Evolutionary conservation across 225 moss, liverwort and hornwort genomes (phyloP).

Genomic region (Anthoceros angustus): DNA sequence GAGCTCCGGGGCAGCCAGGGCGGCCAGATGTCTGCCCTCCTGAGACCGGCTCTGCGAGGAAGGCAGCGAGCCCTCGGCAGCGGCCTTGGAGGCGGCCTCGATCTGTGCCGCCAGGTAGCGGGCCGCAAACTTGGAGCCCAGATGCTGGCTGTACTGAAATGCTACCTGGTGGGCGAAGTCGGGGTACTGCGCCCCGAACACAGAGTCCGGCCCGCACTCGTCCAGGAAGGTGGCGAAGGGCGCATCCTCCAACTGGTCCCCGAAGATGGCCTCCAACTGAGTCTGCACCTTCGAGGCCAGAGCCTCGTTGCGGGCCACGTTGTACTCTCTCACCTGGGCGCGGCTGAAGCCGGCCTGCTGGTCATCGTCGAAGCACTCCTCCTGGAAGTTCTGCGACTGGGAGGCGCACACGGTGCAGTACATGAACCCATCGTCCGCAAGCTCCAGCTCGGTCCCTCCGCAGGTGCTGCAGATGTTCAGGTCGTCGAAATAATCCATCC

Average conservation of each 20-base stretch:
- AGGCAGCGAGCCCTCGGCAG: too few species aligned
- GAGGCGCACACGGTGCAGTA: slow-evolving; percentile 62
- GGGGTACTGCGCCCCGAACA: background rate
- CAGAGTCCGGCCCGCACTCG: background rate
- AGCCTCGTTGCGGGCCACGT: slow-evolving; percentile 29
- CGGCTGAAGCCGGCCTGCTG: slow-evolving; percentile 39
- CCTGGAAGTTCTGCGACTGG: slow-evolving; percentile 51
- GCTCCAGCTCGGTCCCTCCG: slow-evolving; percentile 39
- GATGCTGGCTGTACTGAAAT: background rate
- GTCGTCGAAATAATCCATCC: background rate
- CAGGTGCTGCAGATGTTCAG: slow-evolving; percentile 40
- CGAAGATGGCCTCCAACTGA: background rate
- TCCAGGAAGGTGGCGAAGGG: slow-evolving; percentile 11
- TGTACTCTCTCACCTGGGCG: slow-evolving; percentile 36
- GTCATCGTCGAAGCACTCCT: slow-evolving; percentile 65
- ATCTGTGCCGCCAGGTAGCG: slow-evolving; percentile 1
- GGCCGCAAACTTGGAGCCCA: background rate
- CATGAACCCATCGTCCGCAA: slow-evolving; percentile 44
- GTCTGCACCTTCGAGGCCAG: slow-evolving; percentile 8
- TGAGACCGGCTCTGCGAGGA: background rate
- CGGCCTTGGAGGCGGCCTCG: background rate
- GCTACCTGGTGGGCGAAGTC: background rate
- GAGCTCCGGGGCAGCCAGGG: slow-evolving; percentile 7
- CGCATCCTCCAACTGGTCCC: background rate
- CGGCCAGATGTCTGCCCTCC: slow-evolving; percentile 23